Conservation (phyloP, 2,329 filamentous ascomycete species). For the Exophiala sideris region DNA sequence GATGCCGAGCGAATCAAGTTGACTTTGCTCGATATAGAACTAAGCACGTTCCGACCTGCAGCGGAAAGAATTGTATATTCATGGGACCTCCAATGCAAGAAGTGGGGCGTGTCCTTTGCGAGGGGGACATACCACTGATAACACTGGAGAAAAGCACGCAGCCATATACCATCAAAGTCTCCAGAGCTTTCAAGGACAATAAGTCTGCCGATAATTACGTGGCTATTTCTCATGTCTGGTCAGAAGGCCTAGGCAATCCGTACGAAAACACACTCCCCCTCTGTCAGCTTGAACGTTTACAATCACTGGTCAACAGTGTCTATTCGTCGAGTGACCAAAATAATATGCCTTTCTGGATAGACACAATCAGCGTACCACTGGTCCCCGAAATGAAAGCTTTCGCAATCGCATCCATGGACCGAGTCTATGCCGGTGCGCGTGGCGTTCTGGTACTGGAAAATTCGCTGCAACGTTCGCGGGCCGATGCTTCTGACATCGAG, state of each 20-base stretch:
- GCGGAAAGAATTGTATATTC: no score
- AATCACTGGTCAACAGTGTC: conserved; percentile 25
- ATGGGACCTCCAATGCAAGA: no score
- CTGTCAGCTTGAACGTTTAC: conserved; percentile 33
- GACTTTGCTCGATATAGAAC: no score
- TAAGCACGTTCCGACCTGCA: no score
- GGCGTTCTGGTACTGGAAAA: conserved; percentile 36
- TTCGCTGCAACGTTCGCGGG: conserved; percentile 26
- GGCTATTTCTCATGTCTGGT: conserved; percentile 40
- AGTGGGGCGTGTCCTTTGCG: no score
- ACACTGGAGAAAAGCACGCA: no score
- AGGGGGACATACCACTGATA: no score
- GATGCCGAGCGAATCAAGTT: no score
- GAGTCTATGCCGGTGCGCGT: conserved; percentile 34
- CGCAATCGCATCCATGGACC: conserved; percentile 33
- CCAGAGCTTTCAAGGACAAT: no score
- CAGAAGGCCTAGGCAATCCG: conserved; percentile 37
- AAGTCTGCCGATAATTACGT: conserved; percentile 14
- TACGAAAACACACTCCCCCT: conserved; percentile 31
- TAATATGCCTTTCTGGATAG: conserved; percentile 24
- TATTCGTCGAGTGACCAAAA: background rate
- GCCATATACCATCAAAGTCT: no score
- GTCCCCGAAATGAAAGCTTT: conserved; percentile 6
- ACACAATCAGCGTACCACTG: conserved; percentile 25
- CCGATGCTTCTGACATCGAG: conserved; percentile 22